These are phyloP conservation scores for Trifolium dubium DNA, from an alignment of 306 rosid species.

Conservation along the genomic window DNA sequence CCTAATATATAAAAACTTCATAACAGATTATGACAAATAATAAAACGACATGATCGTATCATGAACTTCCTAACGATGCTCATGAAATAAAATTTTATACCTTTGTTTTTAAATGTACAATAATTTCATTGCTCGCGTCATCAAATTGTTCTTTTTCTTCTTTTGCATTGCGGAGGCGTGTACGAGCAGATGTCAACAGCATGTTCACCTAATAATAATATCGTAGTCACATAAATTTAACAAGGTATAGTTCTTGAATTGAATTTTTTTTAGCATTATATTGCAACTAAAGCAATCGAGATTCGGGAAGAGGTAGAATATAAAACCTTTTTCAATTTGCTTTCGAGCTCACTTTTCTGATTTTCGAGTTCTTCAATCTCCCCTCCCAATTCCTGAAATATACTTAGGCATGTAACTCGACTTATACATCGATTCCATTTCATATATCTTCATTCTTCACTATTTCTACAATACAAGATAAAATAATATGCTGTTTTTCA, in stretches of 20 bases:
- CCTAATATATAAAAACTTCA: conserved; percentile 58
- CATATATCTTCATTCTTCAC: conserved; percentile 11
- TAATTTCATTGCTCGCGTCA: conserved; percentile 78
- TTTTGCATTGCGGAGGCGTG: conserved; percentile 74
- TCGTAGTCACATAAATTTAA: conserved; percentile 12
- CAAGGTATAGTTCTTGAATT: conserved; percentile 24
- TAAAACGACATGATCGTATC: conserved; percentile 13
- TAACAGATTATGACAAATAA: conserved; percentile 28
- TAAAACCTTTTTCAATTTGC: conserved; percentile 69
- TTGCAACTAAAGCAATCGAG: conserved; percentile 20
- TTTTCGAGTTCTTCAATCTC: conserved; percentile 78
- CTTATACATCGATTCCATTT: background rate
- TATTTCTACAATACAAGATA: conserved; percentile 23
- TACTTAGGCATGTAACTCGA: conserved; percentile 12
- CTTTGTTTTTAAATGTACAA: conserved; percentile 72
- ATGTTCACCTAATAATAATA: conserved; percentile 60
- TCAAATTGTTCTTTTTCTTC: conserved; percentile 94
- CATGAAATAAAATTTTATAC: conserved; percentile 49
- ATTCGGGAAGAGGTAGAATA: background rate
- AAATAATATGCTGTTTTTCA: conserved; percentile 30
- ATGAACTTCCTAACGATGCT: background rate
- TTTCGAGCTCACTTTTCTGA: conserved; percentile 78
- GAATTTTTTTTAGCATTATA: conserved; percentile 20
- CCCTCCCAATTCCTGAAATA: conserved; percentile 68
- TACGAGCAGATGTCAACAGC: conserved; percentile 57